Percentiles rank a stretch among this genome's conserved stretches.
Conservation (phyloP, 176 grass and related monocot genomes). For the Phoenix dactylifera region DNA sequence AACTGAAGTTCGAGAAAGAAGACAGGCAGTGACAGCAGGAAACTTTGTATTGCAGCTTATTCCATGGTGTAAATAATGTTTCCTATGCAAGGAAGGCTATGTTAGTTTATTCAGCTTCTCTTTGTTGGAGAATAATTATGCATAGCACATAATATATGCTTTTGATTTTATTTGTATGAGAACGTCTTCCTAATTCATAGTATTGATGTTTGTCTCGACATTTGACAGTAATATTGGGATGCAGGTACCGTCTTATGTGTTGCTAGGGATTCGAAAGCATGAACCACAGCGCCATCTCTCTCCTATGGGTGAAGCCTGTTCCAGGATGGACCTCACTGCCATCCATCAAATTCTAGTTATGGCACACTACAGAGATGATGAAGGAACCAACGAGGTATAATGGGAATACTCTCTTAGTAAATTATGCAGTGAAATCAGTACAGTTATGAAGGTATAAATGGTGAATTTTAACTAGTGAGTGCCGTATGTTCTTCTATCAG, state of each 20-base stretch:
- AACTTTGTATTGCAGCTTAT: no score
- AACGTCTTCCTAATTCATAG: no score
- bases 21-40: no score
- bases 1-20: no score
- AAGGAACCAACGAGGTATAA: constrained; percentile 85
- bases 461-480: not conserved
- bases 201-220: not conserved
- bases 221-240: constrained; percentile 16
- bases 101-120: no score
- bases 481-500: constrained; percentile 22
- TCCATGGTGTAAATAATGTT: no score
- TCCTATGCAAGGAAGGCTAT: no score
- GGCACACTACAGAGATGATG: constrained; percentile 82
- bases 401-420: not conserved
- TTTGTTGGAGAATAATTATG: no score
- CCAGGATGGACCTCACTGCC: constrained; percentile 81
- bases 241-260: constrained; percentile 73
- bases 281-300: constrained; percentile 52
- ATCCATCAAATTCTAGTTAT: constrained; percentile 86
- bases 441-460: not conserved
- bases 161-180: no score
- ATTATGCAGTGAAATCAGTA: no score
- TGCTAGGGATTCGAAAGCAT: constrained; percentile 70
- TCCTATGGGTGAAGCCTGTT: constrained; percentile 88
- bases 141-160: no score